phyloP scores from a whole-genome alignment of 495 filamentous ascomycete species.

The Amphirosellinia nigrospora region DNA sequence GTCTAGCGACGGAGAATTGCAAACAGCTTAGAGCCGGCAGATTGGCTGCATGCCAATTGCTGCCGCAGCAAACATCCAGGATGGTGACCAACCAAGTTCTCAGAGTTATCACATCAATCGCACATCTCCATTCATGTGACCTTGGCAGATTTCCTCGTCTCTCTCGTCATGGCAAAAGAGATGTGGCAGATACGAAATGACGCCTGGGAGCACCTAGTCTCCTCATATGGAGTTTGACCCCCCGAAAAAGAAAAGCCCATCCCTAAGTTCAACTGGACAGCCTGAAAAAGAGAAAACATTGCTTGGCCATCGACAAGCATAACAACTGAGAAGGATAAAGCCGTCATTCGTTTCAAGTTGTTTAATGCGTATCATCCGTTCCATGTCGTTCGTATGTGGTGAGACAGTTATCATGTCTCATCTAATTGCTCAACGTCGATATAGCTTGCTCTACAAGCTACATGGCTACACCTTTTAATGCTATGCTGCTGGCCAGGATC shows the following conservation, averaged over 20 bases:
- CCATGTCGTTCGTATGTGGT: conserved; percentile 13
- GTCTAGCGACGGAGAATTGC: conserved; percentile 32
- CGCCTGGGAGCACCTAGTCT: conserved; percentile 3
- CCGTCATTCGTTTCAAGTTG: conserved; percentile 9
- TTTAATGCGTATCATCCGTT: conserved; percentile 6
- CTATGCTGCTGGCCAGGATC: not conserved
- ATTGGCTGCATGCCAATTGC: conserved; percentile 10
- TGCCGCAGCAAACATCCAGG: conserved; percentile 22
- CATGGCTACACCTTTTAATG: not conserved
- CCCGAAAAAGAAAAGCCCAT: conserved; percentile 5
- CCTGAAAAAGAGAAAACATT: conserved; percentile 14
- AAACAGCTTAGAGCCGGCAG: conserved; percentile 9
- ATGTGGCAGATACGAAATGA: conserved; percentile 20
- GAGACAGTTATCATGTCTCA: conserved; percentile 6
- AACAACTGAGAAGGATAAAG: conserved; percentile 1
- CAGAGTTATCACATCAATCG: conserved; percentile 17
- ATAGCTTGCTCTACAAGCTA: conserved; percentile 20
- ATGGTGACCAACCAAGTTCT: conserved; percentile 22
- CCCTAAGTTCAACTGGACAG: conserved; percentile 18
- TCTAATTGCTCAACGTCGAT: not conserved
- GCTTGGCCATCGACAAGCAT: conserved; percentile 1
- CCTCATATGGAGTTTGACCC: conserved; percentile 1
- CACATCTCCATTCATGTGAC: conserved; percentile 24
- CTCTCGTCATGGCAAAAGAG: conserved; percentile 4
- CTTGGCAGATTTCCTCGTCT: conserved; percentile 12